Percentiles rank a stretch among this genome's conserved stretches.
phyloP scores from a whole-genome alignment of 2,329 filamentous ascomycete species.

The Iodosphaeria phyllophila region DNA sequence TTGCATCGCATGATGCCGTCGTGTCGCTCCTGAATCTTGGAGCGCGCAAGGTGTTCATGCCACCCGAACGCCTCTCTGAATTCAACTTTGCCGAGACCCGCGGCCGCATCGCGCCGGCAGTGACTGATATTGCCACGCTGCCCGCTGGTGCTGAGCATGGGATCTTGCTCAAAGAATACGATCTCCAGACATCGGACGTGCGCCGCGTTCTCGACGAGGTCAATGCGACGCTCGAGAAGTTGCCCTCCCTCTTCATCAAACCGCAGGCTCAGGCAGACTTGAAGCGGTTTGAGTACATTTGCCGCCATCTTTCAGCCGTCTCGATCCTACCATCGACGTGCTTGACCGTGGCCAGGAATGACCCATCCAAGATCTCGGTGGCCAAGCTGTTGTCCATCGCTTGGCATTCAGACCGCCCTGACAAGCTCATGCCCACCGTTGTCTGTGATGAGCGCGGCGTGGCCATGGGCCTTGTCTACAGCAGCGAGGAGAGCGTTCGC shows the following conservation, averaged over 20 bases:
- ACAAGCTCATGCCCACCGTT: constrained; percentile 73
- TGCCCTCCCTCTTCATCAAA: constrained; percentile 30
- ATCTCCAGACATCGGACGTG: constrained; percentile 21
- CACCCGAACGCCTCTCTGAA: constrained; percentile 44
- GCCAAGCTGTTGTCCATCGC: constrained; percentile 53
- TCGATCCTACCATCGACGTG: constrained; percentile 55
- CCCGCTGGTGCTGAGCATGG: constrained; percentile 27
- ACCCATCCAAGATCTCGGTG: constrained; percentile 42
- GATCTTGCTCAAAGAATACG: constrained; percentile 33
- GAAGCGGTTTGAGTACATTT: constrained; percentile 26
- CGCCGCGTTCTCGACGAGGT: constrained; percentile 24
- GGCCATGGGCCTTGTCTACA: constrained; percentile 82
- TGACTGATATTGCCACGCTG: constrained; percentile 24
- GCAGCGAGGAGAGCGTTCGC: constrained; percentile 73
- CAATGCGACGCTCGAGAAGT: constrained; percentile 20
- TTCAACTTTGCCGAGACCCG: constrained; percentile 38
- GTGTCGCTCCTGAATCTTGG: constrained; percentile 70
- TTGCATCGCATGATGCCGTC: constrained; percentile 54
- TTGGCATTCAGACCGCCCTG: constrained; percentile 65
- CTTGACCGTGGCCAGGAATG: constrained; percentile 49
- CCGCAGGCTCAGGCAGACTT: constrained; percentile 22
- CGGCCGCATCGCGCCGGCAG: constrained; percentile 33
- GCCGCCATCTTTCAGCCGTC: constrained; percentile 36
- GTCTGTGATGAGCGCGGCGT: constrained; percentile 78
- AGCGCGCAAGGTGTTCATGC: constrained; percentile 69